Conservation (phyloP, 2,329 filamentous ascomycete genomes). For the Kalmusia sp. region DNA sequence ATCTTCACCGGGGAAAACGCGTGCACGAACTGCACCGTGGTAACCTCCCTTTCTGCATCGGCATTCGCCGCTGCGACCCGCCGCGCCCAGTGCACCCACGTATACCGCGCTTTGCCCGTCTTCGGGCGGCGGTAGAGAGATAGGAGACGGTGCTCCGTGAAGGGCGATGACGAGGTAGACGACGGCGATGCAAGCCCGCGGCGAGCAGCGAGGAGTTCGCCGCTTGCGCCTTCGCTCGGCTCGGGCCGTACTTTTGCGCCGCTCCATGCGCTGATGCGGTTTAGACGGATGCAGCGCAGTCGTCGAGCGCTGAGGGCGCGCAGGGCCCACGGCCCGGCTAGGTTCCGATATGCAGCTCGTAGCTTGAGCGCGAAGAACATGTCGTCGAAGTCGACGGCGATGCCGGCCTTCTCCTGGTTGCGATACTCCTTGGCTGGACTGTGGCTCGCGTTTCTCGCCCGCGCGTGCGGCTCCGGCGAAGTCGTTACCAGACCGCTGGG, state of each 20-base stretch:
- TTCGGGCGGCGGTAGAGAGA: constrained; percentile 41
- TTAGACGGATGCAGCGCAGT: constrained; percentile 27
- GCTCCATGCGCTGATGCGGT: constrained; percentile 25
- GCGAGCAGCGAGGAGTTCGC: constrained; percentile 21
- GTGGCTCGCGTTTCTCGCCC: too few relatives aligned
- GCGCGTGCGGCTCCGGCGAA: too few relatives aligned
- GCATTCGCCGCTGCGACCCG: constrained; percentile 30
- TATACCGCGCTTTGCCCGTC: constrained; percentile 46
- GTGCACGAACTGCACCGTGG: constrained; percentile 35
- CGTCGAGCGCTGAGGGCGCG: constrained; percentile 28
- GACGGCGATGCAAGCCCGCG: constrained; percentile 15
- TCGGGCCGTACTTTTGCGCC: constrained; percentile 4
- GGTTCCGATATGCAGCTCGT: constrained; percentile 18
- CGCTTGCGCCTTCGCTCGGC: neutral
- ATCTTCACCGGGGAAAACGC: constrained; percentile 24
- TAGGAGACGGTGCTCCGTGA: constrained; percentile 50
- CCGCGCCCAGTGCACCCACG: constrained; percentile 54
- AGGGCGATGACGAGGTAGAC: constrained; percentile 22
- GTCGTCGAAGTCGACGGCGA: constrained; percentile 35
- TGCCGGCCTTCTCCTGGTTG: too few relatives aligned
- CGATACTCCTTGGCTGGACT: neutral
- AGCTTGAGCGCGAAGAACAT: constrained; percentile 28
- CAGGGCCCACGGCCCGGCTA: constrained; percentile 30
- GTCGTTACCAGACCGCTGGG: constrained; percentile 21
- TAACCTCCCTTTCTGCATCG: constrained; percentile 17